Conservation (phyloP, 805 yeast genomes). For the Wickerhamomyces sydowiorum region DNA sequence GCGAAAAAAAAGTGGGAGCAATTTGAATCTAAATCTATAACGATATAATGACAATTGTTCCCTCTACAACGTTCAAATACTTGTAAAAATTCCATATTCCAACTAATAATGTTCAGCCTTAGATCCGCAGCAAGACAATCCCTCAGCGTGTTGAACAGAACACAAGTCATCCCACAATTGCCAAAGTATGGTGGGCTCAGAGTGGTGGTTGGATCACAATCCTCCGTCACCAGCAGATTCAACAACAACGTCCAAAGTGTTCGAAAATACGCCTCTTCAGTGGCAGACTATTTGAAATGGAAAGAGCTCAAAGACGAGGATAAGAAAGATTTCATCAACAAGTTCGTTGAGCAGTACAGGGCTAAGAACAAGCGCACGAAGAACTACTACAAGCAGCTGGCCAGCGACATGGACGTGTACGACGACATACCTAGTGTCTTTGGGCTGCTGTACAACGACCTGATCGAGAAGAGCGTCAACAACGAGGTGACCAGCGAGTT, state of each 20-base stretch:
- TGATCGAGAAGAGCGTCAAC: constrained; percentile 15
- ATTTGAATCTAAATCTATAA: too few relatives aligned
- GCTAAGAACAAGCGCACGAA: constrained; percentile 29
- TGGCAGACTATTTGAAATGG: constrained; percentile 16
- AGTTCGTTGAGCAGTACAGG: constrained; percentile 25
- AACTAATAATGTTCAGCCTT: too few relatives aligned
- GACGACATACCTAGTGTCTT: constrained; percentile 32
- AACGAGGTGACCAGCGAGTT: constrained; percentile 19
- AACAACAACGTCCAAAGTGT: not conserved
- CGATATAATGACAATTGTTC: too few relatives aligned
- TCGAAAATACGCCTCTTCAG: not conserved
- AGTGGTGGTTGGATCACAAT: too few relatives aligned
- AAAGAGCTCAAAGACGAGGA: constrained; percentile 19
- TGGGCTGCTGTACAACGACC: constrained; percentile 32
- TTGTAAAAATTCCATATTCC: too few relatives aligned
- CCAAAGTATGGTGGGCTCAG: too few relatives aligned
- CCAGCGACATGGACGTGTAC: constrained; percentile 30
- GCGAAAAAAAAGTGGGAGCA: too few relatives aligned
- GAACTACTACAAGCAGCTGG: constrained; percentile 29
- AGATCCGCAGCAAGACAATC: too few relatives aligned
- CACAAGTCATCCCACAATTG: too few relatives aligned
- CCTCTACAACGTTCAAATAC: too few relatives aligned
- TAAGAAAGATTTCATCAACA: constrained; percentile 23
- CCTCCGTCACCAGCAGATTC: too few relatives aligned
- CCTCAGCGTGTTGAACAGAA: too few relatives aligned